Evolutionary conservation across 129 eudicot species (phyloP).

Genomic region (Helianthus tuberosus): DNA sequence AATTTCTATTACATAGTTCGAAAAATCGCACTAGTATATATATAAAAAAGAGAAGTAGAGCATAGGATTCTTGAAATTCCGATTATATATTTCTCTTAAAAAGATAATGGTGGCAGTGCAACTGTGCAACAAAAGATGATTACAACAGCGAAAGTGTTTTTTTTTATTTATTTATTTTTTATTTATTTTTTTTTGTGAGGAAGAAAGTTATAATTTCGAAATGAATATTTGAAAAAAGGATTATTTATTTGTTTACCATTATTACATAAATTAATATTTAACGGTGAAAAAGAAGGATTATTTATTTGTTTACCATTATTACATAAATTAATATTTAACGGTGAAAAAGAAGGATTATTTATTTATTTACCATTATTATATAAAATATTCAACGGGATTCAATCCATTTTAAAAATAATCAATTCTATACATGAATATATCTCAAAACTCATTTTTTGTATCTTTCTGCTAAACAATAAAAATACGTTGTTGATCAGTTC

Average conservation of each 20-base stretch:
- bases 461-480: no score
- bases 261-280: neutral
- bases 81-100: constrained; percentile 8
- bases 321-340: no score
- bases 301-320: neutral
- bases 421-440: no score
- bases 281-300: no score
- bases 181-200: neutral
- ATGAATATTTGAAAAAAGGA: neutral
- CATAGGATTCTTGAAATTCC: constrained; percentile 39
- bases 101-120: constrained; percentile 15
- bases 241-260: neutral
- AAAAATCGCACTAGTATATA: neutral
- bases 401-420: no score
- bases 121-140: neutral
- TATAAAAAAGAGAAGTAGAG: neutral
- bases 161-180: neutral
- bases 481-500: no score
- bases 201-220: neutral
- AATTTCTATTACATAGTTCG: no score
- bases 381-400: neutral
- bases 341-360: no score
- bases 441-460: no score
- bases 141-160: constrained; percentile 23
- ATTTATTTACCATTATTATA: no score